Percentiles rank a stretch among this genome's conserved stretches.
phyloP scores from a whole-genome alignment of 208 protist species.

The Eutreptiella sp. region DNA sequence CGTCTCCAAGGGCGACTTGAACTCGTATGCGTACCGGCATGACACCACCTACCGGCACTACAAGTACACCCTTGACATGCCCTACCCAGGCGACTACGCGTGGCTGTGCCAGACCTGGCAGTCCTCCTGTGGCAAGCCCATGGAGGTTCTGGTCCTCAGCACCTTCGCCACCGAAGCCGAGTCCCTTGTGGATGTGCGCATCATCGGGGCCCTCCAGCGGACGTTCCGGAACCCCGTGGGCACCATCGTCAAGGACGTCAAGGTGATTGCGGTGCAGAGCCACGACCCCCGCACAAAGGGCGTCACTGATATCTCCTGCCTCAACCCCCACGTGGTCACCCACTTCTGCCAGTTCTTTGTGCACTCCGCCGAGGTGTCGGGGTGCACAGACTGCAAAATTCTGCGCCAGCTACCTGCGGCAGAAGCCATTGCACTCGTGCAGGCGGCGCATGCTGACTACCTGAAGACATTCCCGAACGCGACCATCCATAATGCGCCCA shows the following conservation, averaged over 20 bases:
- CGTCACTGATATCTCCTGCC: not conserved
- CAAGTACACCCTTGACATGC: constrained; percentile 16
- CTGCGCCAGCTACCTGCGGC: not conserved
- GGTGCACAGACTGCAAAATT: not conserved
- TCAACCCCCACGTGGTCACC: constrained; percentile 3
- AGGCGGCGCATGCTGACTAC: constrained; percentile 3
- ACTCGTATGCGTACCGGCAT: constrained; percentile 4
- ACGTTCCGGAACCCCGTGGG: not conserved
- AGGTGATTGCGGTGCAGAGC: not conserved
- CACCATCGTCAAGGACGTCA: constrained; percentile 1
- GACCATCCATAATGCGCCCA: constrained; percentile 19
- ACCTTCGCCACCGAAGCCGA: constrained; percentile 4
- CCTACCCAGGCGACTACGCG: constrained; percentile 11
- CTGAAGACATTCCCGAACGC: constrained; percentile 5
- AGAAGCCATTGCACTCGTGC: constrained; percentile 2
- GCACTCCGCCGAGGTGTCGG: not conserved
- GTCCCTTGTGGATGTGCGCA: constrained; percentile 8
- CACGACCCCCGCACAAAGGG: constrained; percentile 4
- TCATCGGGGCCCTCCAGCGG: constrained; percentile 11
- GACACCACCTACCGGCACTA: constrained; percentile 20
- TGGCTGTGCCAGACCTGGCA: constrained; percentile 14
- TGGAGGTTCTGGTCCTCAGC: constrained; percentile 7
- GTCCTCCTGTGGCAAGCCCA: not conserved
- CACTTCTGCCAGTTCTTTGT: constrained; percentile 18
- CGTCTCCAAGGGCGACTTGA: constrained; percentile 1